Evolutionary conservation across 495 filamentous ascomycete species (phyloP), one percentile per base, ranked within the genome.

Genomic region (Penicillium tannophilum): DNA sequence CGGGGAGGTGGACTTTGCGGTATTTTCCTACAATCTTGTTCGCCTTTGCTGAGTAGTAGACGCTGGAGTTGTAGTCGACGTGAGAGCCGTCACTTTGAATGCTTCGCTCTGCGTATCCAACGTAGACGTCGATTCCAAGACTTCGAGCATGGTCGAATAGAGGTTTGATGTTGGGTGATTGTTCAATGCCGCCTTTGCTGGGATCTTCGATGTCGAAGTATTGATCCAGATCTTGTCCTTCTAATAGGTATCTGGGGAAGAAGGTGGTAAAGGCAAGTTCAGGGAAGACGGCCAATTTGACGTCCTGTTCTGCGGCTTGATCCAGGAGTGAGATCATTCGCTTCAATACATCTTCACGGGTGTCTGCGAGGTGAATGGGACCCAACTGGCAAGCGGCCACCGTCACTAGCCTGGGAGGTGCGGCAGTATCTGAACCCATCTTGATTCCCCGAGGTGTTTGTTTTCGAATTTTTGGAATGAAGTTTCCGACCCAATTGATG

Each of bases 1-100:
- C 79, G 2, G 79, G 78, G 1, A 82, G 67, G 61, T 82, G 79
- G 28, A 82, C 68, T 63, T 82, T 82, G 54, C 79, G 72, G 62
- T 82, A 82, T 58, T 78, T 80, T 47, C 66, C 63, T 14, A 82
- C 63, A 20, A 82, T 66, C 23, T 64, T 64, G 28, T 67, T 68
- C 30, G 62, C 62, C 11, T 62, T 61, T 4, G 75, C 75, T n/a
- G 74, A 76, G 64, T 76, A 82, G 60, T 80, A 80, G 16, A 80
- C 63, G 54, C 67, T 67, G 46, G 72, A 75, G 64, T 82, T 82
- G 60, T 75, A 82, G 16, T 59, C 56, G 28, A 53, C 47, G 60
- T 71, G 68, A 1, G 59, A 47, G 43, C 72, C 72, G 9, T 74
- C 63, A 16, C 63, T 51, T 30, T 64, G 62, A 31, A 63, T 51